phyloP scores from a whole-genome alignment of 495 filamentous ascomycete genomes.

The Trichoderma asperelloides region DNA sequence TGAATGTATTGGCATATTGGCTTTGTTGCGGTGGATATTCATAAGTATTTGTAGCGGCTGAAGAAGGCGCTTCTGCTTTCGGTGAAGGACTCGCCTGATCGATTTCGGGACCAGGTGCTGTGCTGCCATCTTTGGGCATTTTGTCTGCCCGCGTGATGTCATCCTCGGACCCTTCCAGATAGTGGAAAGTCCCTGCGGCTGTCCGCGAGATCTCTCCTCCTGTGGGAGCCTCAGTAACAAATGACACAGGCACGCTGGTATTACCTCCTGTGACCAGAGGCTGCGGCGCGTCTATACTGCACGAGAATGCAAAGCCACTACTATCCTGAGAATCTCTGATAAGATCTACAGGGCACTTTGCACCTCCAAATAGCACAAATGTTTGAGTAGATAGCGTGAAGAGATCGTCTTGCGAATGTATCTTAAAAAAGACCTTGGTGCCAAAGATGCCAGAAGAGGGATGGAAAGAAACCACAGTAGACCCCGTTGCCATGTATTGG shows the following conservation, averaged over 20 bases:
- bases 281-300: slow-evolving; percentile 64
- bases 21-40: slow-evolving; percentile 30
- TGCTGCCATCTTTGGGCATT: slow-evolving; percentile 28
- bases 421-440: slow-evolving; percentile 60
- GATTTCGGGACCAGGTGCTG: slow-evolving; percentile 22
- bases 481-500: slow-evolving; percentile 42
- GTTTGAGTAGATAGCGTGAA: slow-evolving; percentile 47
- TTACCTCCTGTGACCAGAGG: slow-evolving; percentile 57
- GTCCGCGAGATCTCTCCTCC: slow-evolving; percentile 52
- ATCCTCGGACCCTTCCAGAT: slow-evolving; percentile 37
- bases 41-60: slow-evolving; percentile 37
- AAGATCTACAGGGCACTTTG: slow-evolving; percentile 52
- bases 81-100: slow-evolving; percentile 16
- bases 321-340: slow-evolving; percentile 50
- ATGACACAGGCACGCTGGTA: slow-evolving; percentile 60
- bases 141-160: slow-evolving; percentile 34
- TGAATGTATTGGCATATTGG: slow-evolving; percentile 26
- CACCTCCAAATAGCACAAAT: slow-evolving; percentile 66
- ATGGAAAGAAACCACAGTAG: slow-evolving; percentile 52
- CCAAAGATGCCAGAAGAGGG: slow-evolving; percentile 61
- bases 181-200: slow-evolving; percentile 72
- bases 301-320: slow-evolving; percentile 56
- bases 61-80: slow-evolving; percentile 21
- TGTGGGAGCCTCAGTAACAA: slow-evolving; percentile 59
- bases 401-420: slow-evolving; percentile 63